phyloP scores from a whole-genome alignment of 306 rosid genomes.

The Clitoria ternatea region DNA sequence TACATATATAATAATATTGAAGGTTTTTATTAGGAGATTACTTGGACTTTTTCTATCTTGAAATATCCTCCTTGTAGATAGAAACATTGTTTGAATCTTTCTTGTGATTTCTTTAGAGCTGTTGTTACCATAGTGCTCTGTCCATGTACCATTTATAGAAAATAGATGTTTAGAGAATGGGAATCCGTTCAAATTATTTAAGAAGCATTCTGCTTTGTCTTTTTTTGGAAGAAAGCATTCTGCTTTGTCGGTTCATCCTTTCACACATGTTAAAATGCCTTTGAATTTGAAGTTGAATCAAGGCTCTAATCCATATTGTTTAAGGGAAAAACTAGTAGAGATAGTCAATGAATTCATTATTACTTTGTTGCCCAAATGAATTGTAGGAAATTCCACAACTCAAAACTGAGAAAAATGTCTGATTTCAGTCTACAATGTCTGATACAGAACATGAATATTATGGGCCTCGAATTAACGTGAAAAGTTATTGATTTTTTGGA shows the following conservation, averaged over 20 bases:
- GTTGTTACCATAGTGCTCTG: conserved; percentile 16
- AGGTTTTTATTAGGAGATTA: conserved; percentile 15
- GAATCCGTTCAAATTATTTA: conserved; percentile 18
- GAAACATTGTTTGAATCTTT: conserved; percentile 21
- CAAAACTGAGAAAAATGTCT: no score
- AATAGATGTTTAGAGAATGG: conserved; percentile 18
- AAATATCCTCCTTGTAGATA: conserved; percentile 25
- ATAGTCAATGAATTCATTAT: no score
- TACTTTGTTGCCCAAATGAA: no score
- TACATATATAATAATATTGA: conserved; percentile 15
- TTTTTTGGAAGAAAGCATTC: no score
- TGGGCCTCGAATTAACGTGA: no score
- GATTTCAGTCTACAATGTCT: no score
- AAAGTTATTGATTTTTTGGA: no score
- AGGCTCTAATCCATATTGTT: no score
- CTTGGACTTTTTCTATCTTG: conserved; percentile 17
- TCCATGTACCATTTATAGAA: conserved; percentile 22
- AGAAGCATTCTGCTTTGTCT: neutral
- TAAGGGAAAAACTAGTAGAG: no score
- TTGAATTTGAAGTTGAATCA: neutral
- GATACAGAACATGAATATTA: no score
- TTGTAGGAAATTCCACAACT: no score
- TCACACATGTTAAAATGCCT: neutral
- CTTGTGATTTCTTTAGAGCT: conserved; percentile 19
- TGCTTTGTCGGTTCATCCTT: neutral